Percentiles rank a stretch among this genome's conserved stretches.
Evolutionary conservation across 257 asterid species (phyloP).

Genomic region (Solanum arcanum): DNA sequence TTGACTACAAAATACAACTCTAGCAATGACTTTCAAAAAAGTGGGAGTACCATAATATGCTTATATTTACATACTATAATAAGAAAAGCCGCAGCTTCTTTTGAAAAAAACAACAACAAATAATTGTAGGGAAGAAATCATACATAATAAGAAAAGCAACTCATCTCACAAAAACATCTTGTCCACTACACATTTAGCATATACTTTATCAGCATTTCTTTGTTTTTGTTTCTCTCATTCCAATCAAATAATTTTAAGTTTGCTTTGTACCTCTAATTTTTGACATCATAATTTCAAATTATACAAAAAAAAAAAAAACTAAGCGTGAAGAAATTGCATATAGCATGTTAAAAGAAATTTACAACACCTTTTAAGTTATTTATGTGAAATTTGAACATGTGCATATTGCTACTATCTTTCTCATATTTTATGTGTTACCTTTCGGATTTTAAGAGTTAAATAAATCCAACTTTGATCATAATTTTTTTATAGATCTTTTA

Average conservation of each 20-base stretch:
- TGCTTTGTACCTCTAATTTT: neutral
- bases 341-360: neutral
- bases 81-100: neutral
- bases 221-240: neutral
- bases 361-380: too few species aligned
- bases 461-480: rapidly evolving
- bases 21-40: too few species aligned
- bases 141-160: neutral
- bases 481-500: too few species aligned
- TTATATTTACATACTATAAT: neutral
- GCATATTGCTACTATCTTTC: too few species aligned
- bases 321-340: neutral
- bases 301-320: neutral
- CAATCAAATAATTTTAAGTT: too few species aligned
- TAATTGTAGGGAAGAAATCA: neutral
- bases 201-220: neutral
- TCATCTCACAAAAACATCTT: too few species aligned
- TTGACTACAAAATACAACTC: too few species aligned
- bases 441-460: too few species aligned
- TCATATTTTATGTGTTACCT: too few species aligned
- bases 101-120: too few species aligned
- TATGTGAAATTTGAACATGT: too few species aligned
- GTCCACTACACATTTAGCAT: neutral
- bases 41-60: neutral
- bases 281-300: too few species aligned